Evolutionary conservation across 2,329 filamentous ascomycete genomes (phyloP).

Genomic region (Hymenoscyphus salicellus): DNA sequence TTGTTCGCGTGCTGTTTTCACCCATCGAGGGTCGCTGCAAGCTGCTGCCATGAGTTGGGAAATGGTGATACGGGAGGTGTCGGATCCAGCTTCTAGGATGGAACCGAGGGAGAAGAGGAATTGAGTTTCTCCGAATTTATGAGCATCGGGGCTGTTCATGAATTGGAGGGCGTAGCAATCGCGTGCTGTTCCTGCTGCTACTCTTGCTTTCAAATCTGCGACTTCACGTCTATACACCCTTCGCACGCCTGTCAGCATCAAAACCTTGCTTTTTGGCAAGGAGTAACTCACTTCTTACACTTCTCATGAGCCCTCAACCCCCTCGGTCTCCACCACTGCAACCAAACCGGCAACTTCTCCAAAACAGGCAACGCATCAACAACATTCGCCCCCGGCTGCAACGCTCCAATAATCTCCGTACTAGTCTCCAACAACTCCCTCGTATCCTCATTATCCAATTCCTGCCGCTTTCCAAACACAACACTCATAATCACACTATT

Average conservation of each 20-base stretch:
- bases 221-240: conserved; percentile 31
- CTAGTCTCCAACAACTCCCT: conserved; percentile 26
- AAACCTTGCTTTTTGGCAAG: neutral
- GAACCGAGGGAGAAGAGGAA: conserved; percentile 35
- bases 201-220: conserved; percentile 24
- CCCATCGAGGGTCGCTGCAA: conserved; percentile 20
- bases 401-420: conserved; percentile 27
- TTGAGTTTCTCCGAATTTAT: conserved; percentile 26
- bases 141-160: conserved; percentile 29
- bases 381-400: conserved; percentile 35
- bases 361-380: conserved; percentile 37
- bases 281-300: conserved; percentile 15
- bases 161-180: conserved; percentile 36
- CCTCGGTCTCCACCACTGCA: conserved; percentile 34
- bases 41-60: conserved; percentile 35
- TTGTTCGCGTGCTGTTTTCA: conserved; percentile 40
- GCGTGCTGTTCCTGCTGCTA: conserved; percentile 27
- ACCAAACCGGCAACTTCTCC: conserved; percentile 30
- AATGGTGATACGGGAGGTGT: conserved; percentile 41
- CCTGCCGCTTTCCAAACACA: conserved; percentile 29
- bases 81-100: conserved; percentile 43
- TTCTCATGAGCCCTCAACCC: conserved; percentile 28
- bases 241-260: neutral
- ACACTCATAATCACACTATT: conserved; percentile 36
- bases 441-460: conserved; percentile 24